These are phyloP conservation scores for Erodium texanum DNA, from an alignment of 441 rosid genomes.

Conservation along the genomic window DNA sequence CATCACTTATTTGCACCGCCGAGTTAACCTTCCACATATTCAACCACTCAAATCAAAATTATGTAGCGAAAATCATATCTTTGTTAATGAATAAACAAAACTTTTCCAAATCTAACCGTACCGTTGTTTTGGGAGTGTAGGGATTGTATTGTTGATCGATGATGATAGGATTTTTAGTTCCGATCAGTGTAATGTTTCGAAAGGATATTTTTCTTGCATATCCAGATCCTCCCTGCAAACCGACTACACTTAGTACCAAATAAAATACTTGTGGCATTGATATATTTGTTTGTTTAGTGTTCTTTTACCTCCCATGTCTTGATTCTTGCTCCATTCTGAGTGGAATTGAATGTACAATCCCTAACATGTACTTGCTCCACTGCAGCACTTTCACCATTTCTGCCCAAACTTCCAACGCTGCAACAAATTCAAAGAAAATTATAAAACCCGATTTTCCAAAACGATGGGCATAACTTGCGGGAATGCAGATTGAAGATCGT, in stretches of 20 bases:
- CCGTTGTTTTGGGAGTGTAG: not conserved
- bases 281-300: not conserved
- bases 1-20: too few relatives aligned
- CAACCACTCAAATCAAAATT: too few relatives aligned
- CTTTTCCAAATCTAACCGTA: too few relatives aligned
- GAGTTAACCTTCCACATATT: too few relatives aligned
- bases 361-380: not conserved
- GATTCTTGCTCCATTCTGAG: not conserved
- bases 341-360: not conserved
- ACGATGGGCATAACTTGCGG: too few relatives aligned
- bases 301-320: not conserved
- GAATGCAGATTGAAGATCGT: too few relatives aligned
- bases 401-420: slow-evolving; percentile 29
- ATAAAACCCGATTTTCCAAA: too few relatives aligned
- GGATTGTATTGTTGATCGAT: not conserved
- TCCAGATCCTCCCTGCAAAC: not conserved
- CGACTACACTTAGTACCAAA: not conserved
- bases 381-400: not conserved
- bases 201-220: not conserved
- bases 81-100: too few relatives aligned
- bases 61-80: too few relatives aligned
- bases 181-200: not conserved
- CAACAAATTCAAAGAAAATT: not conserved
- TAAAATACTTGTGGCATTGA: too few relatives aligned
- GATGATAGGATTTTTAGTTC: not conserved